A percentile compares a stretch with the other conserved stretches of the same genome.
Evolutionary conservation across 140 eudicot species (phyloP).

Genomic region (Senecio squalidus): DNA sequence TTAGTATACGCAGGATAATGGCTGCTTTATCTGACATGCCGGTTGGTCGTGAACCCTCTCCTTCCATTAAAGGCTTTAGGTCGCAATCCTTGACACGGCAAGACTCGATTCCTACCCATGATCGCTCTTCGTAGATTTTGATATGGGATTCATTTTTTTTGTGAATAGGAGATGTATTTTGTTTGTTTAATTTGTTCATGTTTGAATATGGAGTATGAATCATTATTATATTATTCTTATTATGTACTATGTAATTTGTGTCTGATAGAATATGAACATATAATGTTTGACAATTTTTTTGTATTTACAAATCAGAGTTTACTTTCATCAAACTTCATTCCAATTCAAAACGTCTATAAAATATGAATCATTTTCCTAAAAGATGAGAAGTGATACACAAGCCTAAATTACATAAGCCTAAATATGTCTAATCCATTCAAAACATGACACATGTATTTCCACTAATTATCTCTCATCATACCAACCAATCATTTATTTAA

Average conservation of each 20-base stretch:
- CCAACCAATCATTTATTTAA: too few relatives aligned
- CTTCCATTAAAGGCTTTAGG: conserved; percentile 23
- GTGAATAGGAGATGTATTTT: conserved; percentile 18
- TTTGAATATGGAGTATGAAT: conserved; percentile 4
- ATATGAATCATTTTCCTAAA: too few relatives aligned
- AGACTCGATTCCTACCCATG: conserved; percentile 23
- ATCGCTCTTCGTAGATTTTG: conserved; percentile 13
- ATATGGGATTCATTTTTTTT: not conserved
- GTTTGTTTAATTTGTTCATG: not conserved
- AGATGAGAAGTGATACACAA: too few relatives aligned
- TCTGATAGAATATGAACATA: not conserved
- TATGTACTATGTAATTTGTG: not conserved
- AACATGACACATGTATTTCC: too few relatives aligned
- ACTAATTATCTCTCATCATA: too few relatives aligned
- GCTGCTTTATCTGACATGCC: conserved; percentile 61
- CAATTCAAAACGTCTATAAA: too few relatives aligned
- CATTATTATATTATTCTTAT: not conserved
- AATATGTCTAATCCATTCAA: too few relatives aligned
- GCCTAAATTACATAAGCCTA: too few relatives aligned
- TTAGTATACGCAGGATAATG: conserved; percentile 55
- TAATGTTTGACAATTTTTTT: conserved; percentile 4
- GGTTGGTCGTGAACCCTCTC: conserved; percentile 48
- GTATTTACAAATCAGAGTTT: too few relatives aligned
- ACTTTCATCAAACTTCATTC: too few relatives aligned
- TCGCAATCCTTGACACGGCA: not conserved